Evolutionary conservation across 1,284 basidiomycete genomes (phyloP), one percentile per base, ranked within the genome.

Genomic region (Lentinus polychrous): DNA sequence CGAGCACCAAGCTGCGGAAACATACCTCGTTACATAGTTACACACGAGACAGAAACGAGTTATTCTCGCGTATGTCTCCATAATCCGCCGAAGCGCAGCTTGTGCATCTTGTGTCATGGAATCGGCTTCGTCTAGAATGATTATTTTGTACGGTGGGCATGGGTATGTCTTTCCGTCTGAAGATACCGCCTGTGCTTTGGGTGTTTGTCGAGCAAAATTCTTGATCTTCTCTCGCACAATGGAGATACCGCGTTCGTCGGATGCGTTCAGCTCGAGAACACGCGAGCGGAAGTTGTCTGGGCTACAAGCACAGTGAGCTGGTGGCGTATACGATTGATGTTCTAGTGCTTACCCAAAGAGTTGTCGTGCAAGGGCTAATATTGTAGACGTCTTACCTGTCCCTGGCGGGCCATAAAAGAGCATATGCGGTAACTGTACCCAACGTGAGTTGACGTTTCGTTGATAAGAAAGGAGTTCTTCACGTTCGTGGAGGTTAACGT

Each of bases 81-180:
- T 99, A 62, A 99, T 99, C 18, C 96, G 81, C 43, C 95, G 79
- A 38, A 99, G 72, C 0, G 95, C 95, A 42, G 87, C 93, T 68
- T 99, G 95, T 1, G 95, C 95, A 64, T 99, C 95, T 68, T 99
- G 96, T 6, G 95, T 99, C 95, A 99, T 99, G 11, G 92, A 95
- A 65, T 99, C 96, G 34, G 96, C 96, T 70, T 99, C 96, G 62
- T 99, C 96, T 15, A 99, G 79, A 54, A 99, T 98, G 64, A 99
- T 89, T 59, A 99, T 96, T 68, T 99, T 99, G 75, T 93, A 99
- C 0, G 96, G 95, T 27, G 96, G 96, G 62, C 91, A 97, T 22
- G 95, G 94, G 62, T 96, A 98, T 46, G 72, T 75, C 60, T 86
- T 87, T 17, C 89, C 90, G 57, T 94, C 91, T 0, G 87, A 86